Base-by-base conservation (phyloP, 2,329 filamentous ascomycete species). In the Diplodia intermedia region DNA sequence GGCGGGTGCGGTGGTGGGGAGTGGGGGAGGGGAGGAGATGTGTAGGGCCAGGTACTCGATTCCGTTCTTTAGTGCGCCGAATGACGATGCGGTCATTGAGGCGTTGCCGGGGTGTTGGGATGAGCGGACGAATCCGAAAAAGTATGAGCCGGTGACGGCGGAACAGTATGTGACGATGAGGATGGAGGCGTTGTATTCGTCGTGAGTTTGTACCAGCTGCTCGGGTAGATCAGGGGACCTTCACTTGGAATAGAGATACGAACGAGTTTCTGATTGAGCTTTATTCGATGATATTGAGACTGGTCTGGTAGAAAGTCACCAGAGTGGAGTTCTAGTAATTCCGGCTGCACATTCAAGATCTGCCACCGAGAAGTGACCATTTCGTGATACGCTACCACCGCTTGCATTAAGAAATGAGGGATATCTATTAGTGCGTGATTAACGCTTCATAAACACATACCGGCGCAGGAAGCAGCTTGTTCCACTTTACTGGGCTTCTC, bases 121-220 rank as follows among this genome's bases (percentile, higher is more conserved):
- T 36, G 73, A 73, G 55, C 69, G 72, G 57, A 69, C 68, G 2
- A 72, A 72, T 68, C 75, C 77, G 54, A 79, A 77, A 70, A 79
- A 75, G 70, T 81, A 80, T 73, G 79, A 78, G 71, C 71, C 75
- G 23, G 76, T 81, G 33, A 81, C 76, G 23, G 78, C 78, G 52
- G 74, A 74, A 68, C 77, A 73, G 47, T 81, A 79, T 72, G 69
- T 76, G 43, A 71, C 69, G 6, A 78, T 77, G 74, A 75, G 78
- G 61, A 77, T 76, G n/a, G 70, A 52, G 61, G 74, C 71, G 54
- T 72, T 75, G 49, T 76, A 77, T 57, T 23, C 60, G 40, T 60
- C 15, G 40, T 47, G 26, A 43, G 8, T 7, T 6, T 33, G 31
- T 6, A 33, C 36, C 11, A 38, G 11, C n/a, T 20, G 36, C 5